Conservation (phyloP, 495 filamentous ascomycete species). For the Aspergillus nanangensis region DNA sequence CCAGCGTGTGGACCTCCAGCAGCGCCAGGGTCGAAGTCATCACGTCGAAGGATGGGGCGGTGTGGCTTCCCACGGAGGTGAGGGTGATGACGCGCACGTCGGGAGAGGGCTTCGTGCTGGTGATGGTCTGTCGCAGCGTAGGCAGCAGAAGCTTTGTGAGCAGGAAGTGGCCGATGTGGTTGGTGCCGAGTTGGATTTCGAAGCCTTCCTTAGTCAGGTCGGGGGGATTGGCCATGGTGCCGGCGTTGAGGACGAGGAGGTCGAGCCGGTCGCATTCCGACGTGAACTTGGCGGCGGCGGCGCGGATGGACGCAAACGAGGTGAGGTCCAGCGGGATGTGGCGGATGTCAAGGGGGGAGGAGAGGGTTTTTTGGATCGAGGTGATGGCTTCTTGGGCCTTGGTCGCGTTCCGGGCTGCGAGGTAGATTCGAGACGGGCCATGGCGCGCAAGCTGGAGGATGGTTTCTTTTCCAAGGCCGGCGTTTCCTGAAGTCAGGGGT, state of each 20-base stretch:
- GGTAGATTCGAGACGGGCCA: constrained; percentile 55
- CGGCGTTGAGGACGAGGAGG: constrained; percentile 66
- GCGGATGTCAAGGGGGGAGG: constrained; percentile 40
- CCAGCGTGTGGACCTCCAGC: constrained; percentile 11
- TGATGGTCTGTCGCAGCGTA: constrained; percentile 38
- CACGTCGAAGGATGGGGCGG: constrained; percentile 46
- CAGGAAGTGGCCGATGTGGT: constrained; percentile 65
- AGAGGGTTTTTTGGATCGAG: constrained; percentile 41
- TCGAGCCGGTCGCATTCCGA: constrained; percentile 50
- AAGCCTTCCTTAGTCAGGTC: constrained; percentile 56
- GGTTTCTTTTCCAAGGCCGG: constrained; percentile 63
- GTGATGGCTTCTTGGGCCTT: constrained; percentile 49
- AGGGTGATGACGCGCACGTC: constrained; percentile 20
- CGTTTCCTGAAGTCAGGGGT: constrained; percentile 44
- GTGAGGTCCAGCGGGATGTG: constrained; percentile 48
- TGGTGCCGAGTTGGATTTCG: constrained; percentile 68
- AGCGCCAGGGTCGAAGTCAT: constrained; percentile 25
- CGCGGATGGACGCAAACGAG: constrained; percentile 48
- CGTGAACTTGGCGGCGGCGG: constrained; percentile 43
- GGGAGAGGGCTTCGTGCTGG: constrained; percentile 24
- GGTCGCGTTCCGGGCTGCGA: constrained; percentile 52
- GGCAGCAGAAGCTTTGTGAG: constrained; percentile 61
- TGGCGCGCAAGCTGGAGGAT: constrained; percentile 59
- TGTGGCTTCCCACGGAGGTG: constrained; percentile 37
- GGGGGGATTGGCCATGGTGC: constrained; percentile 54